Conservation (phyloP, 2,329 filamentous ascomycete species). For the Phialocephala subalpina region DNA sequence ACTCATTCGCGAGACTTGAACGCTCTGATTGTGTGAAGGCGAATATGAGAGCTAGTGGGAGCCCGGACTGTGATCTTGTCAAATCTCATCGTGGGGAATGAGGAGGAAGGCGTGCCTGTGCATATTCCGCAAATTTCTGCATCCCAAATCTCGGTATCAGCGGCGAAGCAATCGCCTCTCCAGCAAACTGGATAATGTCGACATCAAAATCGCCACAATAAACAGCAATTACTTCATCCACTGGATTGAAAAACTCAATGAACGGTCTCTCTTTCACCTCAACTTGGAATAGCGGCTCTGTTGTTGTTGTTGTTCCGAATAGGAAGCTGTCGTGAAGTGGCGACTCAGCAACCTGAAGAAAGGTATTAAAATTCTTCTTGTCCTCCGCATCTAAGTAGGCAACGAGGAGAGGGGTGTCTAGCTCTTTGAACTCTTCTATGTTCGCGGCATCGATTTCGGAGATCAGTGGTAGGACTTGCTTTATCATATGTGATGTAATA, state of each 20-base stretch:
- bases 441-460: slow-evolving; percentile 80
- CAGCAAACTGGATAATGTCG: slow-evolving; percentile 57
- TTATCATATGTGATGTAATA: slow-evolving; percentile 89
- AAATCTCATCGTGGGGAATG: neutral
- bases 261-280: slow-evolving; percentile 67
- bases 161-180: slow-evolving; percentile 64
- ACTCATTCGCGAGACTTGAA: slow-evolving; percentile 58
- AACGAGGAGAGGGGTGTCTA: slow-evolving; percentile 92
- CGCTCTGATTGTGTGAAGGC: slow-evolving; percentile 71
- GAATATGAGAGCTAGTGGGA: slow-evolving; percentile 77
- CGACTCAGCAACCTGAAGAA: neutral
- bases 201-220: slow-evolving; percentile 64
- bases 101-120: slow-evolving; percentile 50
- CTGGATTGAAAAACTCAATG: slow-evolving; percentile 74
- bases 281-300: slow-evolving; percentile 71
- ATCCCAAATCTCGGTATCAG: slow-evolving; percentile 74
- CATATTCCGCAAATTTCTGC: slow-evolving; percentile 74
- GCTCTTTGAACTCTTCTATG: slow-evolving; percentile 91
- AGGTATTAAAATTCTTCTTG: slow-evolving; percentile 44
- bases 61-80: slow-evolving; percentile 60
- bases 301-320: neutral
- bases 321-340: neutral
- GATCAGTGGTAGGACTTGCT: slow-evolving; percentile 91
- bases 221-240: slow-evolving; percentile 72
- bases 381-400: slow-evolving; percentile 81